phyloP scores from a whole-genome alignment of 805 yeast genomes.

The Scheffersomyces spartinae region DNA sequence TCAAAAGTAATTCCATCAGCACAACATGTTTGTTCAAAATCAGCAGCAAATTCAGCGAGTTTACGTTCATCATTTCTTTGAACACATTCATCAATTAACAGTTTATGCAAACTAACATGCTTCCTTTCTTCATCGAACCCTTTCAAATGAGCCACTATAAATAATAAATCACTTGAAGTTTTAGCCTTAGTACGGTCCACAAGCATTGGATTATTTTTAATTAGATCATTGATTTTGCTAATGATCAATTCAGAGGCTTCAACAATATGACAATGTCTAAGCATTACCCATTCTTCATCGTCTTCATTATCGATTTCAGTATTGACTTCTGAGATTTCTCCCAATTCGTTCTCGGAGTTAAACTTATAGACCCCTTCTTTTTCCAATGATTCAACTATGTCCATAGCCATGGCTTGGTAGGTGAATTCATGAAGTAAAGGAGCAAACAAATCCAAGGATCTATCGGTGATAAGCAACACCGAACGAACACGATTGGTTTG shows the following conservation, averaged over 20 bases:
- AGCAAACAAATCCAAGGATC: constrained; percentile 73
- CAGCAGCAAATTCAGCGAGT: constrained; percentile 60
- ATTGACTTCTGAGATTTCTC: constrained; percentile 17
- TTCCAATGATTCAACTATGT: constrained; percentile 38
- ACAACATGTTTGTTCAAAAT: constrained; percentile 73
- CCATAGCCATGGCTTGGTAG: constrained; percentile 89
- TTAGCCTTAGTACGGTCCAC: constrained; percentile 57
- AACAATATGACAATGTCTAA: constrained; percentile 66
- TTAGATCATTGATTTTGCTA: constrained; percentile 49
- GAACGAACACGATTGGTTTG: constrained; percentile 52
- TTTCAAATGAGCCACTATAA: constrained; percentile 59
- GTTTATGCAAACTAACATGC: constrained; percentile 47
- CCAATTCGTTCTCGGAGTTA: constrained; percentile 41
- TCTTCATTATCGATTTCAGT: constrained; percentile 43
- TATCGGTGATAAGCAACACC: constrained; percentile 64
- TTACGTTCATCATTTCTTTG: constrained; percentile 43
- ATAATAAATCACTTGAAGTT: constrained; percentile 59
- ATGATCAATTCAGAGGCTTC: constrained; percentile 57
- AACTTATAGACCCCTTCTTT: constrained; percentile 37
- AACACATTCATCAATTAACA: constrained; percentile 55
- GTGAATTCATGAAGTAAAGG: constrained; percentile 84
- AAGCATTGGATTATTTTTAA: constrained; percentile 63
- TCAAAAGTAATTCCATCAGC: constrained; percentile 63
- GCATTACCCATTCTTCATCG: constrained; percentile 62
- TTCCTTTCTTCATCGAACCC: constrained; percentile 60